Evolutionary conservation across 1,139 yeast species (phyloP), one percentile per base, ranked within the genome.

Genomic region (Scheffersomyces segobiensis): DNA sequence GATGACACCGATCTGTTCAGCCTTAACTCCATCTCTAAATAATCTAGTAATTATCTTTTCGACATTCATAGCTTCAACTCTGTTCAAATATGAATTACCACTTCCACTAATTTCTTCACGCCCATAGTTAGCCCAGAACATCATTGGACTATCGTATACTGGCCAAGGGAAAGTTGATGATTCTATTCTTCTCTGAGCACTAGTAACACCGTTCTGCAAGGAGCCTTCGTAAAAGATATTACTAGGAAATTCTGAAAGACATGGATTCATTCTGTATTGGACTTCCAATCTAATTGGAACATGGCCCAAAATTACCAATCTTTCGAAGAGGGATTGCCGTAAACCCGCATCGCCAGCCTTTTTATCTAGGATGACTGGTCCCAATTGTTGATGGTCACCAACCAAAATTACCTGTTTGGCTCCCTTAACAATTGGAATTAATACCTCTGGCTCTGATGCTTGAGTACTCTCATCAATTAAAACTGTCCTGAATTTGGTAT

Each of bases 241-340:
- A 67, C 96, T 88, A 21, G 97, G 90, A 70, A 92, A 93, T 67
- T 91, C 97, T 62, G 96, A 87, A 57, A 93, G 76, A 61, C 87
- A 81, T 2, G 98, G 98, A 71, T 93, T 91, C 98, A 93, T 93
- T 76, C 98, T 88, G 73, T 93, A 93, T 71, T 93, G 98, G 42
- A 93, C 97, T 64, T 92, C 96, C 59, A 93, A 80, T 62, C 97
- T 79, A 61, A 91, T 87, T 14, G 98, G 98, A 10, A 86, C 85
- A 70, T 91, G 95, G 1, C 97, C 97, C 60, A 92, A 81, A n/a
- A 87, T 81, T 53, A 93, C 88, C 63, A 93, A 77, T 65, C 98
- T 83, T 73, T 93, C 98, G 72, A 93, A 93, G 56, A 93, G 76
- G 0, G 97, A 91, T 69, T 91, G 97, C 60, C 84, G 83, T 60